Base-by-base conservation (phyloP, 768 basidiomycete species). In the Boletellus sp. region DNA sequence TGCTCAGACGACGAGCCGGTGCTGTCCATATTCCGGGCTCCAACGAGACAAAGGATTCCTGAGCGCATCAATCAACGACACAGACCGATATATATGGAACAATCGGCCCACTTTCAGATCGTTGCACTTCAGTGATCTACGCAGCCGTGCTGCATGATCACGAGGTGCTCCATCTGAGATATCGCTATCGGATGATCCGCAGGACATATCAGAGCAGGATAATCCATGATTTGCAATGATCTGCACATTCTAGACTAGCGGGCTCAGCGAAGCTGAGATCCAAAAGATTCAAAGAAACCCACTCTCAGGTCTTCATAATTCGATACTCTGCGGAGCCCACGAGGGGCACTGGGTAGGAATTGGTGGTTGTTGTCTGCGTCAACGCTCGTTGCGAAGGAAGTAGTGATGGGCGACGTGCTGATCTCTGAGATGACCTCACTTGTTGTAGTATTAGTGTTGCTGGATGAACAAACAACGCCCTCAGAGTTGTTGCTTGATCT, bases 331-430 rank as follows among this genome's bases (percentile, higher is more conserved):
- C 59, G 59, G 42, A 62, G 62, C 45, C 36, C 22, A 34, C 43
- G 51, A 19, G 24, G 35, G 23, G 28, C 16, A 10, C 12, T 22
- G 1, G 45, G 33, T 17, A 36, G 51, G 15, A 22, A 38, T 16
- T n/a, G 45, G 22, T 8, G 24, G 36, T 12, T 44, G 8, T 55
- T 50, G 17, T 43, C 50, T 9, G 42, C 38, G 20, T 56, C 48
- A 8, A 63, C 40, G n/a, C 54, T 64, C 32, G 62, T 64, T 33
- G 47, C 57, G 3, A 59, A 43, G 23, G 62, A 63, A 36, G 59
- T 52, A 23, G 44, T 26, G 13, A 32, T 24, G 22, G 36, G 39
- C 6, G 50, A 52, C 17, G 37, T 13, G 19, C 19, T 42, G 12
- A 20, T 31, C 23, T 43, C 52, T 20, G 51, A 53, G 22, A 12